Conservation (phyloP, 257 asterid genomes). For the Gentiana straminea region DNA sequence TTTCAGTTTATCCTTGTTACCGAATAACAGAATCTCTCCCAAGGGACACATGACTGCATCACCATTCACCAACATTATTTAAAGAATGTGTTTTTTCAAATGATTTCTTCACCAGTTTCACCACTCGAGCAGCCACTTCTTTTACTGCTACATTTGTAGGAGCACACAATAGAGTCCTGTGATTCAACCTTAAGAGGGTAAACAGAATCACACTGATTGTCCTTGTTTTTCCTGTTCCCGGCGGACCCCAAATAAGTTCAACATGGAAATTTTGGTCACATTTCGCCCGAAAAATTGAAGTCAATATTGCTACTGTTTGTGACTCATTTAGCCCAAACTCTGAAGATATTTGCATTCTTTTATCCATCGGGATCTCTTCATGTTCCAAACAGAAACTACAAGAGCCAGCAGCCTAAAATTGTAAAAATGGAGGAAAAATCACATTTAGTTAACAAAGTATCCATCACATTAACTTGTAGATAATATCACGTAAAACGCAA, state of each 20-base stretch:
- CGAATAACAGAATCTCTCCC: constrained; percentile 28
- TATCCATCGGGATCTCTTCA: background rate
- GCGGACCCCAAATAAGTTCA: constrained; percentile 50
- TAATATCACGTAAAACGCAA: too few species aligned
- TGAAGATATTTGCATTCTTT: background rate
- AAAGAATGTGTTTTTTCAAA: constrained; percentile 6
- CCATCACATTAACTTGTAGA: too few species aligned
- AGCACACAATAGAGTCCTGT: constrained; percentile 44
- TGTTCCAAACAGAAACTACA: constrained; percentile 6
- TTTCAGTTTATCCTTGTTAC: constrained; percentile 17
- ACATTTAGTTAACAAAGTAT: too few species aligned
- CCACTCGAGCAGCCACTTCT: constrained; percentile 41
- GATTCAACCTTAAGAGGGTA: constrained; percentile 26
- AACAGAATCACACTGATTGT: constrained; percentile 31
- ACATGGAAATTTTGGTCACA: constrained; percentile 16
- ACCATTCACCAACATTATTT: background rate
- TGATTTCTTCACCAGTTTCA: constrained; percentile 18
- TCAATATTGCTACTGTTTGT: constrained; percentile 14
- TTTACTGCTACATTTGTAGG: constrained; percentile 55
- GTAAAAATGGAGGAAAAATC: too few species aligned
- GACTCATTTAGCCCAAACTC: constrained; percentile 16
- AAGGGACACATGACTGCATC: constrained; percentile 12
- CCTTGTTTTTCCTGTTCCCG: constrained; percentile 57
- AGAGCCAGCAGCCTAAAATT: constrained; percentile 3
- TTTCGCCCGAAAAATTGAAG: constrained; percentile 5